phyloP scores from a whole-genome alignment of 192 early-diverging fungal genomes.

The Coemansia sp. region DNA sequence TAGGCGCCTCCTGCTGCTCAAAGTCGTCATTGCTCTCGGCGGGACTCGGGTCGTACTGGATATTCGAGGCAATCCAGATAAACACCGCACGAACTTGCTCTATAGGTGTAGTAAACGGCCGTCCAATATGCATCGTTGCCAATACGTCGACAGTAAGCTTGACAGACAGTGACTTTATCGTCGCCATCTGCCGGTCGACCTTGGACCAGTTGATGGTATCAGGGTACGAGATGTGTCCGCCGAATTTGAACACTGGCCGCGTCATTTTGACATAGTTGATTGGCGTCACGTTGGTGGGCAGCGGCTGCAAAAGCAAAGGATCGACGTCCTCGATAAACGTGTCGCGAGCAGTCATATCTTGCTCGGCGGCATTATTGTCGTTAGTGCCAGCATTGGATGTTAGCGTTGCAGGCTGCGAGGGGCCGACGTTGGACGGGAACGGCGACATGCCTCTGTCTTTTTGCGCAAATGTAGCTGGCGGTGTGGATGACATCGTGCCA shows the following conservation, averaged over 20 bases:
- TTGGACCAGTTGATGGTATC: slow-evolving; percentile 57
- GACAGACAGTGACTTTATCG: slow-evolving; percentile 62
- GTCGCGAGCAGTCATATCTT: slow-evolving; percentile 13
- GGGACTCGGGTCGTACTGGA: slow-evolving; percentile 52
- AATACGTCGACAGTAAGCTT: slow-evolving; percentile 65
- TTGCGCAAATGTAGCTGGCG: slow-evolving; percentile 35
- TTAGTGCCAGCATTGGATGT: slow-evolving; percentile 2
- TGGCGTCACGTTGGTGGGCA: slow-evolving; percentile 46
- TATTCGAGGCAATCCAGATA: slow-evolving; percentile 72
- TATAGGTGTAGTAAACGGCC: slow-evolving; percentile 65
- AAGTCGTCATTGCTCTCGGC: slow-evolving; percentile 50
- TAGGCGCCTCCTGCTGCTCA: slow-evolving; percentile 50
- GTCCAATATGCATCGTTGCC: slow-evolving; percentile 65
- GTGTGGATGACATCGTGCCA: slow-evolving; percentile 42
- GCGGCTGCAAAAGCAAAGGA: slow-evolving; percentile 22
- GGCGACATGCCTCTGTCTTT: slow-evolving; percentile 51
- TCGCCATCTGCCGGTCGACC: slow-evolving; percentile 68
- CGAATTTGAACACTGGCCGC: slow-evolving; percentile 51
- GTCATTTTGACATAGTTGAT: slow-evolving; percentile 57
- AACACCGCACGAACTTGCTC: slow-evolving; percentile 68
- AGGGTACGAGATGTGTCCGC: slow-evolving; percentile 49
- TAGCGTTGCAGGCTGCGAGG: slow-evolving; percentile 14
- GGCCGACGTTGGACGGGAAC: slow-evolving; percentile 50
- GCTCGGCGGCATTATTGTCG: background rate
- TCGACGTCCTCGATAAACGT: slow-evolving; percentile 40